Conservation (phyloP, 257 asterid genomes). For the Salvia hispanica region DNA sequence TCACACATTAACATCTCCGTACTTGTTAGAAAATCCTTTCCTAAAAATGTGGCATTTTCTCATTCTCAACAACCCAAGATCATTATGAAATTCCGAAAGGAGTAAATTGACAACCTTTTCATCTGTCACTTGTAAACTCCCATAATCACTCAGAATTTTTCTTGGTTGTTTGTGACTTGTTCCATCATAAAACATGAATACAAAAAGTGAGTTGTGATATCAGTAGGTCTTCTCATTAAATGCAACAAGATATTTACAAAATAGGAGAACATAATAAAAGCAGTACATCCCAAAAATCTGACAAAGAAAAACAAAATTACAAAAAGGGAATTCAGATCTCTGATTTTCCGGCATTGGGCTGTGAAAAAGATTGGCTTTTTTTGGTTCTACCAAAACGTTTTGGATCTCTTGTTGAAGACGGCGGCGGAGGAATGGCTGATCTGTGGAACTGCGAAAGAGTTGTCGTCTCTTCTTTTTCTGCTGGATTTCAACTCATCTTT, state of each 20-base stretch:
- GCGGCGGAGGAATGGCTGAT: slow-evolving; percentile 50
- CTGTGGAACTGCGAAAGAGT: slow-evolving; percentile 78
- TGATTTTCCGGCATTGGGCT: neutral
- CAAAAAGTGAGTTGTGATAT: neutral
- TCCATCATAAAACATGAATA: neutral
- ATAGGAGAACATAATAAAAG: neutral
- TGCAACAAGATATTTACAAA: slow-evolving; percentile 20
- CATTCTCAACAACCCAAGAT: neutral
- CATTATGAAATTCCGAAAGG: slow-evolving; percentile 13
- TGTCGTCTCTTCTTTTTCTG: slow-evolving; percentile 57
- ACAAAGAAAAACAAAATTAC: slow-evolving; percentile 3
- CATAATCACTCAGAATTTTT: neutral
- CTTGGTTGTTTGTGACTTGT: neutral
- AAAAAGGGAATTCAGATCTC: slow-evolving; percentile 13
- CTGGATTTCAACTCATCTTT: slow-evolving; percentile 43
- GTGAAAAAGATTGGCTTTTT: neutral
- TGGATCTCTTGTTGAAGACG: slow-evolving; percentile 51
- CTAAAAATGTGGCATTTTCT: slow-evolving; percentile 5
- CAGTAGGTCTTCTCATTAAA: neutral
- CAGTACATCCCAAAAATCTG: slow-evolving; percentile 2
- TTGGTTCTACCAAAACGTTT: slow-evolving; percentile 41
- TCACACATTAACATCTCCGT: neutral
- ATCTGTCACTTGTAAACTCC: slow-evolving; percentile 33
- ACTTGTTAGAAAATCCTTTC: neutral
- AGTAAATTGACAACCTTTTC: neutral